A percentile compares a stretch with the other conserved stretches of the same genome.
Evolutionary conservation across 345 rosid genomes (phyloP).

Genomic region (Ceriops tagal): DNA sequence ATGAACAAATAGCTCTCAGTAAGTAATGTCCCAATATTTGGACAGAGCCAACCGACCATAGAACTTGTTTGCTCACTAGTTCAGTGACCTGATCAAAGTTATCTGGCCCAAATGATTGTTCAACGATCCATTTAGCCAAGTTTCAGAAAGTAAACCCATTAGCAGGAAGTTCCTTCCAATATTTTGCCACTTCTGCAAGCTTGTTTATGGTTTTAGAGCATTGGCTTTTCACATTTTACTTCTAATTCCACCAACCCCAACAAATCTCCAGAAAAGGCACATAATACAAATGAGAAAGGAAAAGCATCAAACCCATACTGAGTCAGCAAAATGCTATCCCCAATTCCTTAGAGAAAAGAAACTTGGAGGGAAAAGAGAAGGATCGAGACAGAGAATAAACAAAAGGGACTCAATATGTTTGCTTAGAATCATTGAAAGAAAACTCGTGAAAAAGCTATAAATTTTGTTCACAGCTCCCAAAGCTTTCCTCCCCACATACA

Average conservation of each 20-base stretch:
- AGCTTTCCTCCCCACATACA: constrained; percentile 12
- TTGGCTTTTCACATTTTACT: not conserved
- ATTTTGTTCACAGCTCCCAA: constrained; percentile 21
- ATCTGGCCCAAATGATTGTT: no score
- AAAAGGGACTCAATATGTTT: constrained; percentile 3
- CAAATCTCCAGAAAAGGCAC: constrained; percentile 7
- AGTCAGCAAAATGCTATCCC: constrained; percentile 24
- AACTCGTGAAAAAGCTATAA: constrained; percentile 18
- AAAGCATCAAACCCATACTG: constrained; percentile 1
- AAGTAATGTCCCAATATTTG: no score
- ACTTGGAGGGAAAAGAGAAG: not conserved
- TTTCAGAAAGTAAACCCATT: no score
- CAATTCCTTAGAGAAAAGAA: not conserved
- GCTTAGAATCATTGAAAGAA: constrained; percentile 10
- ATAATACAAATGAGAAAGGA: not conserved
- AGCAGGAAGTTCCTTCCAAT: no score
- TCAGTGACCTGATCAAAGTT: no score
- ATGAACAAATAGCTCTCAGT: no score
- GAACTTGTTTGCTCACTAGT: no score
- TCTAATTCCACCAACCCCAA: not conserved
- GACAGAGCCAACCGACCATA: no score
- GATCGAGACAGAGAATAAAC: constrained; percentile 9
- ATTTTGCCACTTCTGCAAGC: no score
- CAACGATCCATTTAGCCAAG: no score
- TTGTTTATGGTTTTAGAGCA: no score